A percentile compares a stretch with the other conserved stretches of the same genome.
These are phyloP conservation scores for Spergularia bocconei DNA, from an alignment of 148 eudicot genomes.

Conservation along the genomic window DNA sequence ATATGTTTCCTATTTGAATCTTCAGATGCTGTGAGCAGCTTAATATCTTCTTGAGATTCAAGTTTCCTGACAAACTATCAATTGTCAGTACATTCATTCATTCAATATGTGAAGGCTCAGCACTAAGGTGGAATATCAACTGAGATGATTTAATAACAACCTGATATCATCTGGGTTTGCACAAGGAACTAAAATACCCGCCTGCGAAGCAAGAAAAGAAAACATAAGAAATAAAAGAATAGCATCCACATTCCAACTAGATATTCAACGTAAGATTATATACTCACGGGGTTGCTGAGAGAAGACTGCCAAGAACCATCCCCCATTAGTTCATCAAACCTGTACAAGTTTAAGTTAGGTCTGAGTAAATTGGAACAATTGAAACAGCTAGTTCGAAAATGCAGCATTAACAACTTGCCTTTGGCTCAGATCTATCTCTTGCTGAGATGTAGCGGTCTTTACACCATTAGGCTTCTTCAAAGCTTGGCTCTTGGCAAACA, in stretches of 20 bases:
- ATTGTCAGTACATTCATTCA: slow-evolving; percentile 9
- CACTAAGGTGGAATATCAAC: not conserved
- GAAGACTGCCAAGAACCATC: slow-evolving; percentile 61
- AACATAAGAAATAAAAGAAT: slow-evolving; percentile 15
- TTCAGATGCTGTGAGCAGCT: slow-evolving; percentile 69
- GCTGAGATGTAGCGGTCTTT: slow-evolving; percentile 45
- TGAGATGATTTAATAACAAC: slow-evolving; percentile 31
- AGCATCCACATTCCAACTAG: slow-evolving; percentile 16
- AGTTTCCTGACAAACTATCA: slow-evolving; percentile 49
- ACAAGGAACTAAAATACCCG: slow-evolving; percentile 31
- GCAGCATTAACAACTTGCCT: slow-evolving; percentile 43
- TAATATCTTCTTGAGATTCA: slow-evolving; percentile 56
- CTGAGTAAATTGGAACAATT: not conserved
- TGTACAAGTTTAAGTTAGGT: slow-evolving; percentile 31
- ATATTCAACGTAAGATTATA: not conserved
- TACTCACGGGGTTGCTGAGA: slow-evolving; percentile 52
- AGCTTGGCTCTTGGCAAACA: slow-evolving; percentile 71
- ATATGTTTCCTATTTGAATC: slow-evolving; percentile 69
- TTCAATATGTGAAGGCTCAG: not conserved
- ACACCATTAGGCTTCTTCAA: slow-evolving; percentile 50
- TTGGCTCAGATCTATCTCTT: slow-evolving; percentile 68
- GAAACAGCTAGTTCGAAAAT: not conserved
- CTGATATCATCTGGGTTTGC: slow-evolving; percentile 40
- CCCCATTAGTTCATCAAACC: slow-evolving; percentile 74
- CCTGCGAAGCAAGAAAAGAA: slow-evolving; percentile 40